Conservation (phyloP, 2,329 filamentous ascomycete species). For the Curvularia sp. region DNA sequence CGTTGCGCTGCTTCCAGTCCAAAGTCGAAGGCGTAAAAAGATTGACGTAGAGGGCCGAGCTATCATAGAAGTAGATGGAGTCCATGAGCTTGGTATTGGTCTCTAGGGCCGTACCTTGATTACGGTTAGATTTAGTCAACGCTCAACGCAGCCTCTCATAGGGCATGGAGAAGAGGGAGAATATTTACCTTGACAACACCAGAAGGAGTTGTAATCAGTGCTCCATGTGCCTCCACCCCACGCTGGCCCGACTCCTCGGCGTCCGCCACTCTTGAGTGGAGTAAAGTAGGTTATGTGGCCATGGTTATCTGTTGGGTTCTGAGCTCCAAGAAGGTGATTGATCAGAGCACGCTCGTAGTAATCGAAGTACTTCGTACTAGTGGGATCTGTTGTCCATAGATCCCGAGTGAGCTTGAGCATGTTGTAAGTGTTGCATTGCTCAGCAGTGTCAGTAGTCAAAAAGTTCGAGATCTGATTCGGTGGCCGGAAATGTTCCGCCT, state of each 20-base stretch:
- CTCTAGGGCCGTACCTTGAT: constrained; percentile 59
- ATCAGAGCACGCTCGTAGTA: constrained; percentile 60
- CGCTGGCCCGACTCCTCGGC: constrained; percentile 59
- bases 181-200: constrained; percentile 53
- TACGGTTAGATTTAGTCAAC: neutral
- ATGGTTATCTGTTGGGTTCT: constrained; percentile 54
- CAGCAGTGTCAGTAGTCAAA: constrained; percentile 57
- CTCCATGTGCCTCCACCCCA: constrained; percentile 62
- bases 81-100: constrained; percentile 63
- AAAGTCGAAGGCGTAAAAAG: constrained; percentile 58
- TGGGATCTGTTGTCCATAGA: constrained; percentile 56
- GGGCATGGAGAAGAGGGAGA: neutral
- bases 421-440: constrained; percentile 64
- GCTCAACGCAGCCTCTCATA: neutral
- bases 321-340: constrained; percentile 61
- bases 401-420: constrained; percentile 64
- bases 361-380: constrained; percentile 57
- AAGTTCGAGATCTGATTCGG: constrained; percentile 57
- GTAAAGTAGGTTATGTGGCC: constrained; percentile 64
- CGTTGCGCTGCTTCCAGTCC: constrained; percentile 52
- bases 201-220: constrained; percentile 61
- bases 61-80: constrained; percentile 59
- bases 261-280: constrained; percentile 57
- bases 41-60: constrained; percentile 57
- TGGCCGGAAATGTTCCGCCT: constrained; percentile 60